A percentile compares a stretch with the other conserved stretches of the same genome.
Evolutionary conservation across 2,329 filamentous ascomycete genomes (phyloP).

Genomic region (Leptographium procerum): DNA sequence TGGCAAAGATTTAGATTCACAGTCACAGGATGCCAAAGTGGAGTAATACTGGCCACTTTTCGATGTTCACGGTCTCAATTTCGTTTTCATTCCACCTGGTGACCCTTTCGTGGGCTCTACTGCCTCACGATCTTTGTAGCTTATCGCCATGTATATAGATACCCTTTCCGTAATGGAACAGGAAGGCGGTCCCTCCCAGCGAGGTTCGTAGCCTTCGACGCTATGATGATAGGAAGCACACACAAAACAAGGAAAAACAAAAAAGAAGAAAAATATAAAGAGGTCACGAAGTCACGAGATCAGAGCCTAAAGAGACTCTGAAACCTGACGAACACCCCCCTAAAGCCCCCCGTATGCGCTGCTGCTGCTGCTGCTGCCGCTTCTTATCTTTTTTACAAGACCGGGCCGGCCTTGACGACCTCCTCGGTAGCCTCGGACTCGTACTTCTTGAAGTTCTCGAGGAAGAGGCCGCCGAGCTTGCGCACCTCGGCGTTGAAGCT

Average conservation of each 20-base stretch:
- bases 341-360: not conserved
- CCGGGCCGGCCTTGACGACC: conserved; percentile 57
- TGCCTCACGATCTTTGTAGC: not conserved
- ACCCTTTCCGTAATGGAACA: not conserved
- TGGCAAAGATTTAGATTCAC: not conserved
- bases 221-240: not conserved
- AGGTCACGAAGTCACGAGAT: too few relatives aligned
- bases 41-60: not conserved
- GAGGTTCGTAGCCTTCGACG: not conserved
- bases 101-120: not conserved
- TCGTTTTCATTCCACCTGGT: not conserved
- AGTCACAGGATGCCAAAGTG: not conserved
- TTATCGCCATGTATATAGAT: not conserved
- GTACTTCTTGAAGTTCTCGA: conserved; percentile 98
- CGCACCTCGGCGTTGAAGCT: conserved; percentile 80
- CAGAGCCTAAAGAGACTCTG: too few relatives aligned
- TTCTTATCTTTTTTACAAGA: too few relatives aligned
- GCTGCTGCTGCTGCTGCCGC: too few relatives aligned
- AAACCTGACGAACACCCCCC: too few relatives aligned
- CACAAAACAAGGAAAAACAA: not conserved
- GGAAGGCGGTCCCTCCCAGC: not conserved
- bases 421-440: conserved; percentile 70
- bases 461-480: conserved; percentile 83
- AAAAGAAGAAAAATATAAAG: not conserved
- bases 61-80: not conserved